A percentile compares a stretch with the other conserved stretches of the same genome.
phyloP scores from a whole-genome alignment of 306 rosid species.

The Fragaria nilgerrensis region DNA sequence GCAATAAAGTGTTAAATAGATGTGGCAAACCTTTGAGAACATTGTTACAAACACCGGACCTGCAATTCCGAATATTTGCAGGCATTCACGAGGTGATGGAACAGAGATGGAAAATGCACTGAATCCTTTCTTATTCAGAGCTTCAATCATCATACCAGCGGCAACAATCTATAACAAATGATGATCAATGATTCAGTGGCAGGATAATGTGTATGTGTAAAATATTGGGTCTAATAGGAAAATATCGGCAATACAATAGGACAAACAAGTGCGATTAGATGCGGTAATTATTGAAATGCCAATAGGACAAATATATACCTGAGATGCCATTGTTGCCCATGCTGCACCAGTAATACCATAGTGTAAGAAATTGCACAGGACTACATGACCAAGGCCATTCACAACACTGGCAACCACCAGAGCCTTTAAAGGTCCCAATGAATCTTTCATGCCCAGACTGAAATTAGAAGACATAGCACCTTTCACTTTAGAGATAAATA shows the following conservation, averaged over 20 bases:
- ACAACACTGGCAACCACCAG: slow-evolving; percentile 59
- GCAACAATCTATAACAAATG: slow-evolving; percentile 49
- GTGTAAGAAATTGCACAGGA: slow-evolving; percentile 51
- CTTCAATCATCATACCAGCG: slow-evolving; percentile 77
- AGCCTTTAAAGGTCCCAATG: slow-evolving; percentile 83
- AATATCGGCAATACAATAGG: background rate
- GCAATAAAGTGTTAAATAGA: background rate
- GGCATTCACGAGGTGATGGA: slow-evolving; percentile 67
- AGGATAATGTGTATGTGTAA: slow-evolving; percentile 6
- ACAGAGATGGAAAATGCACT: slow-evolving; percentile 56
- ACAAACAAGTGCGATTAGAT: background rate
- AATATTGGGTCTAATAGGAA: background rate
- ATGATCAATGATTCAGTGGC: slow-evolving; percentile 4
- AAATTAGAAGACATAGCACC: background rate
- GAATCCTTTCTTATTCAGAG: slow-evolving; percentile 71
- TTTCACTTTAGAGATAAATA: background rate
- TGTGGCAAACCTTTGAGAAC: slow-evolving; percentile 71
- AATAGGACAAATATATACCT: slow-evolving; percentile 35
- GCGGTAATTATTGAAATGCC: background rate
- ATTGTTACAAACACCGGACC: slow-evolving; percentile 76
- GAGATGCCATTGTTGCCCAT: slow-evolving; percentile 82
- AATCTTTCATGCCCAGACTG: slow-evolving; percentile 94
- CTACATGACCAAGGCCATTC: slow-evolving; percentile 61
- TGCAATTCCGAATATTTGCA: slow-evolving; percentile 57
- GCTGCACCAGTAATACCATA: slow-evolving; percentile 85